A percentile compares a stretch with the other conserved stretches of the same genome.
Conservation (phyloP, 352 stramenopile species). For the Aphanomyces invadans region DNA sequence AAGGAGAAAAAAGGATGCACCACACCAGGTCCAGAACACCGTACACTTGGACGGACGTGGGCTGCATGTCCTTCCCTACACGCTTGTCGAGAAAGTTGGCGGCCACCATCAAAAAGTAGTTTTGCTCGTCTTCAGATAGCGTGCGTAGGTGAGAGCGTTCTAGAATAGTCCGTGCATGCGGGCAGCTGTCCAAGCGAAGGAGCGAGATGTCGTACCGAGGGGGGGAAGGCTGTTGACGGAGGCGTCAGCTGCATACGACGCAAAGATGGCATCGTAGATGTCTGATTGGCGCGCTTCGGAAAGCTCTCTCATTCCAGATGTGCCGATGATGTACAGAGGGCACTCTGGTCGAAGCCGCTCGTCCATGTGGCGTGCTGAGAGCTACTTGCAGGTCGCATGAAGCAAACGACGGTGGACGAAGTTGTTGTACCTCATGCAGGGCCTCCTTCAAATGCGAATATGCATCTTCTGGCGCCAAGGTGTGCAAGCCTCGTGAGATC, state of each 20-base stretch:
- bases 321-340: conserved; percentile 13
- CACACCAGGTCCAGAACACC: conserved; percentile 12
- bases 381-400: neutral
- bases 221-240: neutral
- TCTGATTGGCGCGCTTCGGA: neutral
- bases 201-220: neutral
- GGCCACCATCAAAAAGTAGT: neutral
- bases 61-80: conserved; percentile 9
- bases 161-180: conserved; percentile 6
- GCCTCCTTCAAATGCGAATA: conserved; percentile 6
- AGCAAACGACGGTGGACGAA: neutral
- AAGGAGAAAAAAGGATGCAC: neutral
- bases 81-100: conserved; percentile 20
- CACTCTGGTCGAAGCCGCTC: neutral
- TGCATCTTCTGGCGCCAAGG: neutral
- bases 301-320: conserved; percentile 7
- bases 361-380: neutral
- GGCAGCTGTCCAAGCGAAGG: neutral
- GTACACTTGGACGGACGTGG: conserved; percentile 4
- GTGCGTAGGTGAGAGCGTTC: conserved; percentile 7
- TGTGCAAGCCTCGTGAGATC: neutral
- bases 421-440: conserved; percentile 13
- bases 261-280: conserved; percentile 18
- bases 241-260: neutral
- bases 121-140: conserved; percentile 14